Base-by-base conservation (phyloP, 306 rosid species). In the Prunus persica region DNA sequence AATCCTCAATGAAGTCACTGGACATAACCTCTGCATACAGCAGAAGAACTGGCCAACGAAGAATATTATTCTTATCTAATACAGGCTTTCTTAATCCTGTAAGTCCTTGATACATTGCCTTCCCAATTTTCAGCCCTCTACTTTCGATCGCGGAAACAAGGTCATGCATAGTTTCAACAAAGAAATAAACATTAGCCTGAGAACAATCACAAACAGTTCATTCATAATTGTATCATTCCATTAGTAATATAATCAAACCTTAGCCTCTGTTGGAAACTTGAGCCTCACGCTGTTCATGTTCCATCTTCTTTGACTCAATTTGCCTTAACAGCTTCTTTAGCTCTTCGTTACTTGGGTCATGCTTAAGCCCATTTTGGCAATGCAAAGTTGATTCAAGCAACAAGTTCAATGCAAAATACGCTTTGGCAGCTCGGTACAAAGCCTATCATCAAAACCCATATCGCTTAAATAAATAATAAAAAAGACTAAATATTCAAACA, bases 1-100 rank as follows among this genome's bases (percentile, higher is more conserved):
- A 95, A 82, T 95, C 97, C 87, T 95, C 97, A 22, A 95, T 92
- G 75, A 95, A 90, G 84, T 92, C 98, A 75, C 97, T 90, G 60
- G 96, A 90, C 98, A 92, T 95, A 84, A 90, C 93, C 87, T 90
- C 98, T 13, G 97, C 97, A 78, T 95, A 95, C 66, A 95, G 88
- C 79, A 92, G 87, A 86, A 92, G 86, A 85, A 95, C 97, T 49
- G 97, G 97, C 97, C 98, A 95, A 76, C 88, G 97, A 81, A 95
- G 91, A 78, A 90, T 88, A 46, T 86, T 90, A 78, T 77, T 84
- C 83, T 82, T 89, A 76, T 92, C 97, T 61, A 92, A 79, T 76
- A 86, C 83, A 12, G 93, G 97, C 81, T 87, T 92, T 84, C 76
- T 79, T 45, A 88, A 74, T 71, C 98, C 97, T 28, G 86, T 86